A percentile compares a stretch with the other conserved stretches of the same genome.
These are phyloP conservation scores for Aspergillus floridensis DNA, from an alignment of 2,329 filamentous ascomycete species.

Conservation along the genomic window DNA sequence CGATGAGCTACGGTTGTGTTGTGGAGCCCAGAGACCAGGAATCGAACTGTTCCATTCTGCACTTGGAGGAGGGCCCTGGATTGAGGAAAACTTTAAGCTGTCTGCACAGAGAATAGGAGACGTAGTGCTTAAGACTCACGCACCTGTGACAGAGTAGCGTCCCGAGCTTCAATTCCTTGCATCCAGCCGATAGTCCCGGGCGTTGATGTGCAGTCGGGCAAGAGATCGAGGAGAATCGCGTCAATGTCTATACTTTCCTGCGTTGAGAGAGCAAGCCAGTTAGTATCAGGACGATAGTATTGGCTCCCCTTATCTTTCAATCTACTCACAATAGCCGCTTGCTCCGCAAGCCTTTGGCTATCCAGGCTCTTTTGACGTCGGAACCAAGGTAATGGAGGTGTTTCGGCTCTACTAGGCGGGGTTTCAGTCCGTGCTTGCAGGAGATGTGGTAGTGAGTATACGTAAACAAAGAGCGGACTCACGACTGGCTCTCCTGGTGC, in stretches of 20 bases:
- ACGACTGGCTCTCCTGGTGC: neutral
- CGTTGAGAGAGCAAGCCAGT: neutral
- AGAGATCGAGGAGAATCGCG: neutral
- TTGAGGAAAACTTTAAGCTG: too few species aligned
- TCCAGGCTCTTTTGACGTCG: neutral
- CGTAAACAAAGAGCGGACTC: neutral
- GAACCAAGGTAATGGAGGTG: neutral
- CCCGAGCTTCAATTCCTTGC: neutral
- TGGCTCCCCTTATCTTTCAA: too few species aligned
- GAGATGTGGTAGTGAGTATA: too few species aligned
- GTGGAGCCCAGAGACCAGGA: too few species aligned
- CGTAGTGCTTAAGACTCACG: too few species aligned
- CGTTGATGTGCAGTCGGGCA: neutral
- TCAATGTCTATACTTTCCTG: neutral
- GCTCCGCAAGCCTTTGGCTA: neutral
- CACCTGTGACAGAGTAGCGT: neutral
- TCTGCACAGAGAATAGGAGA: too few species aligned
- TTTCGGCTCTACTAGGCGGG: neutral
- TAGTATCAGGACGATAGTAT: neutral
- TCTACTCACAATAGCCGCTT: neutral
- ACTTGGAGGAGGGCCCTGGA: too few species aligned
- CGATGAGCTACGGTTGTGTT: too few species aligned
- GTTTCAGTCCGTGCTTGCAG: neutral
- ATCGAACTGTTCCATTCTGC: too few species aligned
- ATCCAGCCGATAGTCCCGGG: neutral